Conservation (phyloP, 768 basidiomycete species). For the Termitomyces sp. region DNA sequence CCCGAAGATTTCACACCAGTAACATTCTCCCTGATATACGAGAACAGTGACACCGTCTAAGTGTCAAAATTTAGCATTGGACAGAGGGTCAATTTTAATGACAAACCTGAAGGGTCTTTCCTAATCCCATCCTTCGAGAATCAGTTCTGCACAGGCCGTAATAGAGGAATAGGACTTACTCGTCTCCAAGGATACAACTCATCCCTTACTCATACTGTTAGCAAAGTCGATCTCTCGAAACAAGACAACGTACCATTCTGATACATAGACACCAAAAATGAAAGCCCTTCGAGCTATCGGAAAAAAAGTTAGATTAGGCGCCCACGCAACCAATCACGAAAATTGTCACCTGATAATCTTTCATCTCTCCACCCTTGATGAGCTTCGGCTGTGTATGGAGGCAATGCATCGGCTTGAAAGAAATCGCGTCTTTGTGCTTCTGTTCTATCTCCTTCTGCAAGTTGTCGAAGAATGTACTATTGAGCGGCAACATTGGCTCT, state of each 20-base stretch:
- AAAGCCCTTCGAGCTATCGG: conserved; percentile 53
- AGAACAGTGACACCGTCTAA: conserved; percentile 58
- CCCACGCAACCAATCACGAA: not conserved
- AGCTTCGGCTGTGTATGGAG: conserved; percentile 43
- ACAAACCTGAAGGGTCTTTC: conserved; percentile 56
- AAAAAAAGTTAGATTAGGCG: not conserved
- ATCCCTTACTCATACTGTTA: conserved; percentile 32
- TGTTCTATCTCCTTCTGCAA: conserved; percentile 24
- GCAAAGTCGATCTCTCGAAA: not conserved
- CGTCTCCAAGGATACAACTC: conserved; percentile 71
- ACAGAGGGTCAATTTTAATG: not conserved
- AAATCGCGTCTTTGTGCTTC: conserved; percentile 4
- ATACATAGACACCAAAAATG: conserved; percentile 62
- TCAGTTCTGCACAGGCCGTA: not conserved
- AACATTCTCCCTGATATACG: conserved; percentile 54
- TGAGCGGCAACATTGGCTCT: conserved; percentile 38
- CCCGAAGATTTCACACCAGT: conserved; percentile 22
- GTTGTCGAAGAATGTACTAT: conserved; percentile 30
- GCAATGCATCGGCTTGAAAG: conserved; percentile 30
- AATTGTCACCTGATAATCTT: conserved; percentile 60
- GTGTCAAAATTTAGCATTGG: not conserved
- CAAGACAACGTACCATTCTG: conserved; percentile 44
- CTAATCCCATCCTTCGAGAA: conserved; percentile 50
- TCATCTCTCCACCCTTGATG: conserved; percentile 55
- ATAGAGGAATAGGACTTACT: conserved; percentile 29